A percentile compares a stretch with the other conserved stretches of the same genome.
Conservation (phyloP, 768 basidiomycete genomes). For the Boletus fagicola region DNA sequence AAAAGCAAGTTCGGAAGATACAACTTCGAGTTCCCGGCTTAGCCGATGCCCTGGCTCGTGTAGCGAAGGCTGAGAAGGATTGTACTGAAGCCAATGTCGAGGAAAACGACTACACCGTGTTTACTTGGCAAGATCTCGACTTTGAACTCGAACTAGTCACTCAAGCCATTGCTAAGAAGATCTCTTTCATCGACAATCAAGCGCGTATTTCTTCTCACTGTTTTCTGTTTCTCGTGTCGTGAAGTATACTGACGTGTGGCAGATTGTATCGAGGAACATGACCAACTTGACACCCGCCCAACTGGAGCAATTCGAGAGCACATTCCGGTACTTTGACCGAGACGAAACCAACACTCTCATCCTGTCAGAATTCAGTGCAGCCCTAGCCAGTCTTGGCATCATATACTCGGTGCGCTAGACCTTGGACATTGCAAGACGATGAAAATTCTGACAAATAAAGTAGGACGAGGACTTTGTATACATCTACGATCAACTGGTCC, state of each 20-base stretch:
- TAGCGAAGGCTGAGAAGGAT: constrained; percentile 66
- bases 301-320: constrained; percentile 94
- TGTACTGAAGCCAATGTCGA: constrained; percentile 90
- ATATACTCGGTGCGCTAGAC: constrained; percentile 68
- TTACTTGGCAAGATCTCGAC: constrained; percentile 83
- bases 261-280: constrained; percentile 94
- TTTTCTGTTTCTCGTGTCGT: neutral
- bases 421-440: neutral
- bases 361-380: constrained; percentile 86
- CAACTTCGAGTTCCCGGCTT: constrained; percentile 68
- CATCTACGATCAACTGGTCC: constrained; percentile 75
- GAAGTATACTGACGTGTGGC: constrained; percentile 10
- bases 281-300: constrained; percentile 94
- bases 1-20: constrained; percentile 61
- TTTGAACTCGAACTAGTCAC: constrained; percentile 85
- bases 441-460: neutral
- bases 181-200: constrained; percentile 97
- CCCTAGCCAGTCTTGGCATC: constrained; percentile 90
- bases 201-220: constrained; percentile 35
- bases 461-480: constrained; percentile 86
- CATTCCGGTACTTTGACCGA: constrained; percentile 96
- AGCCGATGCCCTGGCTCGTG: constrained; percentile 51
- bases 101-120: constrained; percentile 94
- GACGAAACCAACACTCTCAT: constrained; percentile 89
- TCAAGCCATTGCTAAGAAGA: constrained; percentile 81